These are phyloP conservation scores for Trametes polyzona DNA, from an alignment of 1,284 basidiomycete species.

Conservation along the genomic window DNA sequence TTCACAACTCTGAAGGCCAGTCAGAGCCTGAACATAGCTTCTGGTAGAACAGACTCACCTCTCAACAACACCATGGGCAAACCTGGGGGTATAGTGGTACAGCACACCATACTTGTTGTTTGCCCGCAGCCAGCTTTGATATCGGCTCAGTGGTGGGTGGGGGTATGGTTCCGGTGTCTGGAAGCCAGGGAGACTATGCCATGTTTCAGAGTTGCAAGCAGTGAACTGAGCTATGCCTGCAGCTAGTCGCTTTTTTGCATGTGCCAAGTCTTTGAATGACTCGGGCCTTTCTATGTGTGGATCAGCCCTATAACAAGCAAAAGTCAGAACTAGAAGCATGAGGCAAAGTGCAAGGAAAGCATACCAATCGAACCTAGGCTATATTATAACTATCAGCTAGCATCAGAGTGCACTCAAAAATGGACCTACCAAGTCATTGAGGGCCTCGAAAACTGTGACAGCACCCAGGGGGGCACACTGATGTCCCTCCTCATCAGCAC, in stretches of 20 bases:
- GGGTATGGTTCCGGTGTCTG: conserved; percentile 46
- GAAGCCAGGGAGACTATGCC: conserved; percentile 50
- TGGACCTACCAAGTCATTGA: conserved; percentile 61
- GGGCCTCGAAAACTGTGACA: conserved; percentile 65
- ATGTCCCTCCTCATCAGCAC: conserved; percentile 36
- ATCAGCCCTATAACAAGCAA: conserved; percentile 46
- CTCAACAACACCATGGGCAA: conserved; percentile 47
- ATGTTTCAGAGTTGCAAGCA: conserved; percentile 32
- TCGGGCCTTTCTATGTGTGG: conserved; percentile 48
- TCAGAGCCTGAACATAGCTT: not conserved
- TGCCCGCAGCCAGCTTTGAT: conserved; percentile 57
- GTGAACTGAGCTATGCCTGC: conserved; percentile 47
- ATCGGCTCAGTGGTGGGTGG: conserved; percentile 53
- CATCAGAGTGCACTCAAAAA: not conserved
- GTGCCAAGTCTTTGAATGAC: conserved; percentile 34
- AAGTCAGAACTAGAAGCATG: not conserved
- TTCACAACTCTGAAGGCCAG: conserved; percentile 51
- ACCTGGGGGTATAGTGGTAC: conserved; percentile 56
- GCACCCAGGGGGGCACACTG: conserved; percentile 59
- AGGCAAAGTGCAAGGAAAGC: conserved; percentile 3
- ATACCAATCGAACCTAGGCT: conserved; percentile 71
- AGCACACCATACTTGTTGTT: conserved; percentile 35
- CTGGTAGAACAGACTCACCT: conserved; percentile 44
- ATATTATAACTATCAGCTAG: not conserved
- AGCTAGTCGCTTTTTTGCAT: conserved; percentile 38